Percentiles rank a stretch among this genome's conserved stretches.
Conservation (phyloP, 2,329 filamentous ascomycete genomes). For the Trichoderma sp. region DNA sequence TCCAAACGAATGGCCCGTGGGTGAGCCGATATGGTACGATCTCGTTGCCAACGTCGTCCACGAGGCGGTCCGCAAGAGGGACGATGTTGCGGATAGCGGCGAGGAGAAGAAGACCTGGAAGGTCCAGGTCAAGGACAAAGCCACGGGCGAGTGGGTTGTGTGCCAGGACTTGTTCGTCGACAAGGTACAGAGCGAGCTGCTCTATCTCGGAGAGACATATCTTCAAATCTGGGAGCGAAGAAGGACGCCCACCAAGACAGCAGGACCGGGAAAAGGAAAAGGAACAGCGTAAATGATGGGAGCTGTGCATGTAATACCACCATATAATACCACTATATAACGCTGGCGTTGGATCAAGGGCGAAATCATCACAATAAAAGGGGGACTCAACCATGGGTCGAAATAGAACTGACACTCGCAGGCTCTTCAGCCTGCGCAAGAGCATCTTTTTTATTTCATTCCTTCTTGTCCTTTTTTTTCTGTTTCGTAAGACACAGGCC, state of each 20-base stretch:
- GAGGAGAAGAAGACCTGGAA: constrained; percentile 92
- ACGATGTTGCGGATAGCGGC: constrained; percentile 84
- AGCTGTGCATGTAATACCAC: constrained; percentile 2
- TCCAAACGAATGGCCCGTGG: constrained; percentile 63
- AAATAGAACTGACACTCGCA: constrained; percentile 11
- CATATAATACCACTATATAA: not conserved
- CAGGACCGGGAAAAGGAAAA: constrained; percentile 35
- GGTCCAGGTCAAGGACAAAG: constrained; percentile 81
- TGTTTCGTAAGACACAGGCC: constrained; percentile 17
- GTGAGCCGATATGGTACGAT: constrained; percentile 91
- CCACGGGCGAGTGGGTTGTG: constrained; percentile 83
- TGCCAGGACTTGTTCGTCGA: constrained; percentile 94
- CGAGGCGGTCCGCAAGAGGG: constrained; percentile 73
- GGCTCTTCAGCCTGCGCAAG: constrained; percentile 9
- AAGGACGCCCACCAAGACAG: constrained; percentile 45
- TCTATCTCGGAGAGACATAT: constrained; percentile 93
- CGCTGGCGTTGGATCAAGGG: not conserved
- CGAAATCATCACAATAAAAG: not conserved
- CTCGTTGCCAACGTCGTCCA: constrained; percentile 92
- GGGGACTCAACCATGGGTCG: not conserved
- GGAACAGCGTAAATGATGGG: not conserved
- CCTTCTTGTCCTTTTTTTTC: constrained; percentile 8
- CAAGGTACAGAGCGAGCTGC: constrained; percentile 78
- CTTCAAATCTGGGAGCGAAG: constrained; percentile 94
- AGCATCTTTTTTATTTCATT: constrained; percentile 11